These are phyloP conservation scores for Rhynchosporium graminicola DNA, from an alignment of 2,329 filamentous ascomycete genomes.

Conservation along the genomic window DNA sequence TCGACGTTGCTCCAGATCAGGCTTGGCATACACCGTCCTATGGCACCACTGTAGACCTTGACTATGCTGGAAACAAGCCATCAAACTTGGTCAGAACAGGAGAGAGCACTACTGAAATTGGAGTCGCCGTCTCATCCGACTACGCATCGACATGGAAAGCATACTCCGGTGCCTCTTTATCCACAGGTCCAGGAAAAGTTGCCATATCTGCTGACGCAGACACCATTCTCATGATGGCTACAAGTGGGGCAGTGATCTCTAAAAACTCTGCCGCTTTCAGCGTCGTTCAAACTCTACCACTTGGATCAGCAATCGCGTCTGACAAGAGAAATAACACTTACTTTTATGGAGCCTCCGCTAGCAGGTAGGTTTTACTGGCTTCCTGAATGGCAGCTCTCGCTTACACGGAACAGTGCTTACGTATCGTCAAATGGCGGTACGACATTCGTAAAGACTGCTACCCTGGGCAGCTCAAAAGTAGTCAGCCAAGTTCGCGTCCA, in stretches of 20 bases:
- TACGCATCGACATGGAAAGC: slow-evolving; percentile 24
- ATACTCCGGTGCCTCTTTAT: slow-evolving; percentile 20
- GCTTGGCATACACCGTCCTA: slow-evolving; percentile 25
- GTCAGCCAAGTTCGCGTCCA: slow-evolving; percentile 52
- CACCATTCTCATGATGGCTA: slow-evolving; percentile 23
- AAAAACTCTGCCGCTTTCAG: slow-evolving; percentile 43
- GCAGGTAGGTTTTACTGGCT: slow-evolving; percentile 6
- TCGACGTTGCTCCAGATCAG: slow-evolving; percentile 23
- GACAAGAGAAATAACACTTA: slow-evolving; percentile 45
- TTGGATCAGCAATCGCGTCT: slow-evolving; percentile 51
- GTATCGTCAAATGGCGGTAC: slow-evolving; percentile 51
- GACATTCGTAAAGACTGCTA: slow-evolving; percentile 45
- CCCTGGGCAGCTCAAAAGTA: slow-evolving; percentile 34
- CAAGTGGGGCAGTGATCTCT: slow-evolving; percentile 21
- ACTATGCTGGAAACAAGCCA: slow-evolving; percentile 34
- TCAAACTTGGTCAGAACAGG: slow-evolving; percentile 27
- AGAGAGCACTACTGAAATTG: slow-evolving; percentile 17
- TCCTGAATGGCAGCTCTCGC: not conserved
- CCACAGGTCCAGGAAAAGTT: slow-evolving; percentile 23
- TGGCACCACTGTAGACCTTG: slow-evolving; percentile 30
- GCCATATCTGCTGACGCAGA: slow-evolving; percentile 28
- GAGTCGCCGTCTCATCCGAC: slow-evolving; percentile 27
- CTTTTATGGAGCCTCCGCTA: slow-evolving; percentile 28
- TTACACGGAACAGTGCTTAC: slow-evolving; percentile 44
- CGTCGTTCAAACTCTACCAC: slow-evolving; percentile 46